phyloP scores from a whole-genome alignment of 129 eudicot genomes.

The Ambrosia artemisiifolia region DNA sequence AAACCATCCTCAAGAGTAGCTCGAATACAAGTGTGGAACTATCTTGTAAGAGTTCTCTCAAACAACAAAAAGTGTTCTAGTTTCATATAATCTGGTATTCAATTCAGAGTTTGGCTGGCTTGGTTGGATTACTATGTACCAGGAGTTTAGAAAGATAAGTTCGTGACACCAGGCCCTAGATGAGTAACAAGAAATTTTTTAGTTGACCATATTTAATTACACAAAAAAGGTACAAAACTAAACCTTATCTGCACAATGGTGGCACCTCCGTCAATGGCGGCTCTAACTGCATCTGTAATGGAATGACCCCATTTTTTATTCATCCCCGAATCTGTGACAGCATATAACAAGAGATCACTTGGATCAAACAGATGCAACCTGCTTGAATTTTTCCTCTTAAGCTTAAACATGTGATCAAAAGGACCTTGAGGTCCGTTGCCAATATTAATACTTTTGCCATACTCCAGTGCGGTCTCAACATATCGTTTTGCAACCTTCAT shows the following conservation, averaged over 20 bases:
- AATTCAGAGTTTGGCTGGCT: neutral
- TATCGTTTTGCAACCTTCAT: slow-evolving; percentile 75
- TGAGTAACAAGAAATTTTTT: neutral
- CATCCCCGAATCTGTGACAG: slow-evolving; percentile 93
- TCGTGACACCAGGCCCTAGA: neutral
- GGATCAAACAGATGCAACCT: slow-evolving; percentile 50
- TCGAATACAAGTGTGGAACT: neutral
- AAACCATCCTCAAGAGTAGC: neutral
- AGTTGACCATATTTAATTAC: neutral
- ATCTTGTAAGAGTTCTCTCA: neutral
- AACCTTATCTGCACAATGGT: slow-evolving; percentile 88
- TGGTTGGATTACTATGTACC: neutral
- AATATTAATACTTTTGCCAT: slow-evolving; percentile 64
- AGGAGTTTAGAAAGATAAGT: neutral
- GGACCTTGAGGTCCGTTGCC: slow-evolving; percentile 93
- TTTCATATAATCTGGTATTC: neutral
- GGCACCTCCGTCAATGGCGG: slow-evolving; percentile 95
- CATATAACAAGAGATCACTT: slow-evolving; percentile 68
- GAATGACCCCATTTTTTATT: slow-evolving; percentile 85
- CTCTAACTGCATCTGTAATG: slow-evolving; percentile 74
- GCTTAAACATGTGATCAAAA: slow-evolving; percentile 74
- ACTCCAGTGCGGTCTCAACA: slow-evolving; percentile 66
- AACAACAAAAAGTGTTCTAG: neutral
- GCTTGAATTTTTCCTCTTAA: slow-evolving; percentile 43
- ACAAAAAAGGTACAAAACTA: neutral